These are phyloP conservation scores for Diaporthe sp. DNA, from an alignment of 2,329 filamentous ascomycete species.

Conservation along the genomic window DNA sequence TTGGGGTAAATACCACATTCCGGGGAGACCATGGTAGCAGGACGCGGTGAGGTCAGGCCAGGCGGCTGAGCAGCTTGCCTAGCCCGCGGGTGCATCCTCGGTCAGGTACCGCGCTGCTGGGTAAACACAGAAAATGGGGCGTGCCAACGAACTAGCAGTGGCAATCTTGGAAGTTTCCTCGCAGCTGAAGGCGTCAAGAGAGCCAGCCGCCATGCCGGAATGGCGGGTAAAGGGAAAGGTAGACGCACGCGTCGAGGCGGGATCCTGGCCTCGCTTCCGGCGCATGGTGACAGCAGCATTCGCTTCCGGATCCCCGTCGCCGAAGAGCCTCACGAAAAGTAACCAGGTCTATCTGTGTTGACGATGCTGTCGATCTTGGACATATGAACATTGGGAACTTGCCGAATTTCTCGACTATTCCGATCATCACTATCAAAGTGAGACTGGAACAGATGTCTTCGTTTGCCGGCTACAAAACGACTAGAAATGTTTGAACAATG, in stretches of 20 bases:
- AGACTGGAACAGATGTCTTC: background rate
- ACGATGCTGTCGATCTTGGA: background rate
- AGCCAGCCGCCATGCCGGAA: constrained; percentile 12
- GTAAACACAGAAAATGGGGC: constrained; percentile 16
- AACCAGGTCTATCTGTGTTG: background rate
- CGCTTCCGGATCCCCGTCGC: constrained; percentile 20
- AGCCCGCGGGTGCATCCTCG: constrained; percentile 16
- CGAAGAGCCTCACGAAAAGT: background rate
- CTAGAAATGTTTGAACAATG: background rate
- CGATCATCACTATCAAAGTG: background rate
- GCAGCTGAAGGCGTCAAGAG: background rate
- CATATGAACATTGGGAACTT: background rate
- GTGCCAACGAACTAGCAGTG: background rate
- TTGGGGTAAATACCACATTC: constrained; percentile 22
- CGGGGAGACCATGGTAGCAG: constrained; percentile 10
- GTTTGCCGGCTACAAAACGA: background rate
- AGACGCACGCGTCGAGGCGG: constrained; percentile 7
- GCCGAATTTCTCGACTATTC: background rate
- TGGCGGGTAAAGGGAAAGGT: constrained; percentile 29
- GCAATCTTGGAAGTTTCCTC: constrained; percentile 6
- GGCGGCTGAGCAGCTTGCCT: constrained; percentile 23
- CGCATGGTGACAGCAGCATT: background rate
- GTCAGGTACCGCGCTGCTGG: constrained; percentile 27
- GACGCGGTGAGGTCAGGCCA: constrained; percentile 16
- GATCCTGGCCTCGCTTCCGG: constrained; percentile 16